These are phyloP conservation scores for Lasiodiplodia sp. DNA, from an alignment of 2,329 filamentous ascomycete species.

Conservation along the genomic window DNA sequence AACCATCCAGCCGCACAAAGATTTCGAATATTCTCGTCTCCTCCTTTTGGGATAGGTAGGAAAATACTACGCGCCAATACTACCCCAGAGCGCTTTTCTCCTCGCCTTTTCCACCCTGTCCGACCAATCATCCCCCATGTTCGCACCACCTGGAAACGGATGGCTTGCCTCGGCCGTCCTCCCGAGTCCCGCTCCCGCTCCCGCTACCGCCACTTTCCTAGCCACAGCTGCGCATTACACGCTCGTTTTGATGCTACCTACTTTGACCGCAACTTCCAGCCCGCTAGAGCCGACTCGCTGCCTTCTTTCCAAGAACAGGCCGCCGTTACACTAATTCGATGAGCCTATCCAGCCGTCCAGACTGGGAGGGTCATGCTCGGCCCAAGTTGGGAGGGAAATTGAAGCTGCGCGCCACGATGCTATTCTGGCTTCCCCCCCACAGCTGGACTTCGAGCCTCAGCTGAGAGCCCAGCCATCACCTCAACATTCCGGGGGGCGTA, in stretches of 20 bases:
- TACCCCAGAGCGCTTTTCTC: not conserved
- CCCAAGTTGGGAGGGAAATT: not conserved
- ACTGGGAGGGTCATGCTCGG: too few species aligned
- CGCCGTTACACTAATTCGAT: not conserved
- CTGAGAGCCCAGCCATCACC: too few species aligned
- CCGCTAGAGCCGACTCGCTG: not conserved
- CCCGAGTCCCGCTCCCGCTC: slow-evolving; percentile 1
- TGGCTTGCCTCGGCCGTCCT: not conserved
- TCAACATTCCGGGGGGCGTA: too few species aligned
- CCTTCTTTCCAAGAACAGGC: not conserved
- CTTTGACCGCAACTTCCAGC: not conserved
- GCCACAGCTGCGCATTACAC: not conserved
- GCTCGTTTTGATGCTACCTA: not conserved
- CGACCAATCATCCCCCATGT: not conserved
- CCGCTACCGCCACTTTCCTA: not conserved
- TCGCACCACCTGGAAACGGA: not conserved
- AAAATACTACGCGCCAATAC: not conserved
- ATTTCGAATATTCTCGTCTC: not conserved
- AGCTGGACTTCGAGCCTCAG: too few species aligned
- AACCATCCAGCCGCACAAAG: not conserved
- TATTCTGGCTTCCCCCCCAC: too few species aligned
- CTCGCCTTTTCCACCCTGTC: not conserved
- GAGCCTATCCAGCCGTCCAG: not conserved
- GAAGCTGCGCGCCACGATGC: too few species aligned
- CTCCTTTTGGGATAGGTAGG: not conserved